Conservation (phyloP, 345 rosid species). For the Eucalyptus dawsonii region DNA sequence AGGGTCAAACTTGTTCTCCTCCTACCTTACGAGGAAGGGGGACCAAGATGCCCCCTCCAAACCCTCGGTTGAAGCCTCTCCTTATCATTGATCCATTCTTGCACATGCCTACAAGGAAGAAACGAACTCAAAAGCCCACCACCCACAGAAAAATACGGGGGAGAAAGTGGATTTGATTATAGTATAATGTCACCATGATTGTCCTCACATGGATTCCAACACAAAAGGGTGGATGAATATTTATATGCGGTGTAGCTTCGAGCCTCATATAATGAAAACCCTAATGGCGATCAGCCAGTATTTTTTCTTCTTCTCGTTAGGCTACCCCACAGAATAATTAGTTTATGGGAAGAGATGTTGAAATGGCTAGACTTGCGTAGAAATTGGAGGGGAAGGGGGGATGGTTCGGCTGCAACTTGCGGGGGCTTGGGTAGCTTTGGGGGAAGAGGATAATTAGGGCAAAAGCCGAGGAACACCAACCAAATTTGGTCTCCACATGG, state of each 20-base stretch:
- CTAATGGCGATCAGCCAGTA: neutral
- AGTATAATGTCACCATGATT: constrained; percentile 9
- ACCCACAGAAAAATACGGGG: neutral
- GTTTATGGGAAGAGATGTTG: neutral
- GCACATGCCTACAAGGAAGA: neutral
- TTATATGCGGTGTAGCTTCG: neutral
- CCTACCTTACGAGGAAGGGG: neutral
- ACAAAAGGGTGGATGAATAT: neutral
- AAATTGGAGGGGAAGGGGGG: neutral
- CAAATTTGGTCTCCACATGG: constrained; percentile 36
- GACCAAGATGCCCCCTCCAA: neutral
- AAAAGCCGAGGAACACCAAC: constrained; percentile 13
- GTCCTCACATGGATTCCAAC: constrained; percentile 40
- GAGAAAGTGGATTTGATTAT: neutral
- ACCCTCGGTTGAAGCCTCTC: neutral
- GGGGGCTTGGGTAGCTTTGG: neutral
- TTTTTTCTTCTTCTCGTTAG: neutral
- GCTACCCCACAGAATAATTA: neutral
- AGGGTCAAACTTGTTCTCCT: neutral
- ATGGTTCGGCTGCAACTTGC: neutral
- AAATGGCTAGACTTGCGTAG: neutral
- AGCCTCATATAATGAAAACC: neutral
- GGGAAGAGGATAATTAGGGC: neutral
- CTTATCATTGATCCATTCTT: neutral
- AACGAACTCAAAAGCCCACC: neutral